Percentiles rank a stretch among this genome's conserved stretches.
Evolutionary conservation across 495 filamentous ascomycete genomes (phyloP).

Genomic region (Viridothelium virens): DNA sequence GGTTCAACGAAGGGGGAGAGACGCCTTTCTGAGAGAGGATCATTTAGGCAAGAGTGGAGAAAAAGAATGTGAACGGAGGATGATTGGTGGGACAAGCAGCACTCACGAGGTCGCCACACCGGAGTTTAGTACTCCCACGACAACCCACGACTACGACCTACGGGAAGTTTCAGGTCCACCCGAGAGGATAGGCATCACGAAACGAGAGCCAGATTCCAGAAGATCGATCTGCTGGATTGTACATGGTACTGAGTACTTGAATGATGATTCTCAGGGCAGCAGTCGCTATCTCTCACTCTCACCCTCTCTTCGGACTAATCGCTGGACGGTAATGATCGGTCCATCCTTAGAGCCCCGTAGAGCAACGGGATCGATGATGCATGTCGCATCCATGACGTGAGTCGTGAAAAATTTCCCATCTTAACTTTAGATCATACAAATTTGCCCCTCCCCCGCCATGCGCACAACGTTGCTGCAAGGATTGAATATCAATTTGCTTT

Average conservation of each 20-base stretch:
- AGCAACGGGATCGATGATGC: neutral
- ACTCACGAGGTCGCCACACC: neutral
- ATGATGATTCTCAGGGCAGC: no score
- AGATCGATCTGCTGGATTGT: no score
- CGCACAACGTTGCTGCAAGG: neutral
- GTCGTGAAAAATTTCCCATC: neutral
- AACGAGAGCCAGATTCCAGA: neutral
- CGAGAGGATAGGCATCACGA: neutral
- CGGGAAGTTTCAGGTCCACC: neutral
- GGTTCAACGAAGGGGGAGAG: neutral
- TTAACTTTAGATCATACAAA: neutral
- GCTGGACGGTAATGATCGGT: neutral
- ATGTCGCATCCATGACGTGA: conserved; percentile 4
- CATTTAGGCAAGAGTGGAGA: neutral
- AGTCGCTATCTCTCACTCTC: no score
- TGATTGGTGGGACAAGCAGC: neutral
- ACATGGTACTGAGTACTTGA: no score
- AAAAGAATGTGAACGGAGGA: neutral
- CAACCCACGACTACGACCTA: neutral
- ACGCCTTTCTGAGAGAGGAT: neutral
- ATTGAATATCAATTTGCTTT: neutral
- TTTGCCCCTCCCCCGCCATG: neutral
- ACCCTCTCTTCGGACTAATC: neutral
- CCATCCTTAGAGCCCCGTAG: neutral
- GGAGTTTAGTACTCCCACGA: neutral